phyloP scores from a whole-genome alignment of 1,139 yeast genomes.

The Sugiyamaella novakii region DNA sequence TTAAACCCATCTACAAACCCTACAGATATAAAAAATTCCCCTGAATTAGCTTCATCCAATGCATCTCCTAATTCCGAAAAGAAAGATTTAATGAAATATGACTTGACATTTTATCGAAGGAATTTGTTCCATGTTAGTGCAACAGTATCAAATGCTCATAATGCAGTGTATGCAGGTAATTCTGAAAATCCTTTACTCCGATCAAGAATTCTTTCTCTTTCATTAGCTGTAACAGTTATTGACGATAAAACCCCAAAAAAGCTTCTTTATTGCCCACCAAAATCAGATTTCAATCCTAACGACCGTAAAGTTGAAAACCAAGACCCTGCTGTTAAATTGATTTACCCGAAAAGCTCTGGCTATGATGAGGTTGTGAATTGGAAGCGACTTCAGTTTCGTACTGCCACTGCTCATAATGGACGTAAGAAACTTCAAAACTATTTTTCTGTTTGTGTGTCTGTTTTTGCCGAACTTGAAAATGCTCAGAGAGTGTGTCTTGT shows the following conservation, averaged over 20 bases:
- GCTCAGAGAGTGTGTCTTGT: constrained; percentile 35
- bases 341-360: constrained; percentile 35
- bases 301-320: constrained; percentile 24
- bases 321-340: constrained; percentile 35
- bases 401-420: constrained; percentile 68
- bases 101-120: constrained; percentile 39
- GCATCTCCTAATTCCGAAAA: constrained; percentile 11
- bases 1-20: neutral
- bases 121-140: constrained; percentile 39
- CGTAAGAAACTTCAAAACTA: constrained; percentile 59
- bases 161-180: constrained; percentile 36
- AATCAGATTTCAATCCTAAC: constrained; percentile 23
- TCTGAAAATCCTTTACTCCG: constrained; percentile 28
- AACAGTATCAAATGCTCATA: constrained; percentile 35
- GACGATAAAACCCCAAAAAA: constrained; percentile 33
- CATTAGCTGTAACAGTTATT: constrained; percentile 35
- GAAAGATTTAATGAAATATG: constrained; percentile 29
- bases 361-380: constrained; percentile 42
- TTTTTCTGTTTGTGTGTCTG: constrained; percentile 52
- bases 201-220: constrained; percentile 36
- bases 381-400: constrained; percentile 54
- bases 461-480: constrained; percentile 44
- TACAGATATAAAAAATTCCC: neutral
- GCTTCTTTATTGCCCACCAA: constrained; percentile 37
- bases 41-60: constrained; percentile 11